These are phyloP conservation scores for Hypocrella siamensis DNA, from an alignment of 2,329 filamentous ascomycete genomes.

Conservation along the genomic window DNA sequence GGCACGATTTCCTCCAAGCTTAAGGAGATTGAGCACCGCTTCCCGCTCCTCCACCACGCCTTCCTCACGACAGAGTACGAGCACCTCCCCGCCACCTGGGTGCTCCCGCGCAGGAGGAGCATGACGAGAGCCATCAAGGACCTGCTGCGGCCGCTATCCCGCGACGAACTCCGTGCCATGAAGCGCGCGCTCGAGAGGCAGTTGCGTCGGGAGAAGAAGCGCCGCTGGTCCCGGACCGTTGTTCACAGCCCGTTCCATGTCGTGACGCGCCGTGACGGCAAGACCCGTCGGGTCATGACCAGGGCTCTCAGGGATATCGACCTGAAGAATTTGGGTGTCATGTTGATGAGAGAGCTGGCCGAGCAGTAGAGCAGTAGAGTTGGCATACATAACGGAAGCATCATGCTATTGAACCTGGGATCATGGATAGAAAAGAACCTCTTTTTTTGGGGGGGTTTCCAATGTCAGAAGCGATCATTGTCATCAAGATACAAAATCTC, in stretches of 20 bases:
- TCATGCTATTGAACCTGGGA: too few relatives aligned
- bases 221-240: neutral
- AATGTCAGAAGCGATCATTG: too few relatives aligned
- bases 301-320: slow-evolving; percentile 2
- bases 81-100: slow-evolving; percentile 12
- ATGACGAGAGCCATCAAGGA: slow-evolving; percentile 14
- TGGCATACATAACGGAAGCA: too few relatives aligned
- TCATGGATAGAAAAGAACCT: too few relatives aligned
- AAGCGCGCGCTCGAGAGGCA: slow-evolving; percentile 8
- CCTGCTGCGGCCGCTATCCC: slow-evolving; percentile 13
- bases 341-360: slow-evolving; percentile 2
- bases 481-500: too few relatives aligned
- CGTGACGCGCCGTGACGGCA: neutral
- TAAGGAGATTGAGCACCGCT: slow-evolving; percentile 20
- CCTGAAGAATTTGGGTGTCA: slow-evolving; percentile 2
- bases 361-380: neutral
- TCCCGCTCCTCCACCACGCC: slow-evolving; percentile 24
- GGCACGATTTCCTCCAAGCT: slow-evolving; percentile 23
- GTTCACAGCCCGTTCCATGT: slow-evolving; percentile 4
- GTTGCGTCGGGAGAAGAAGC: slow-evolving; percentile 3
- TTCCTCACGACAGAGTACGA: slow-evolving; percentile 18
- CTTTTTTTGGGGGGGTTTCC: neutral
- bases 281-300: neutral
- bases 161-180: slow-evolving; percentile 13
- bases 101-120: slow-evolving; percentile 9